phyloP scores from a whole-genome alignment of 352 stramenopile species.

The Pythium phragmiticola region DNA sequence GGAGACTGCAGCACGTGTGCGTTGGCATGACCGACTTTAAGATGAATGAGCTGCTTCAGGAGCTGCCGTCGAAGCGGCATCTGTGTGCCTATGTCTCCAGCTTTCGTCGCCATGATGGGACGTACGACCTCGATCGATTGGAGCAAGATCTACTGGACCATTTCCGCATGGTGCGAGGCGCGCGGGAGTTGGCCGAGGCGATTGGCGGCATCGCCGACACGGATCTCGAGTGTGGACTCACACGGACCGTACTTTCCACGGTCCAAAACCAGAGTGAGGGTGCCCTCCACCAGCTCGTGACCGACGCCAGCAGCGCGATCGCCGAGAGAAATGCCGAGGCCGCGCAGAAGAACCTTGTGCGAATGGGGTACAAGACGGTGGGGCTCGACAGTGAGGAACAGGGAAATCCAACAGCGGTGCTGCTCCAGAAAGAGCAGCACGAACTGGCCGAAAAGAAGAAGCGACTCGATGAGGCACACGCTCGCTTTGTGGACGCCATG shows the following conservation, averaged over 20 bases:
- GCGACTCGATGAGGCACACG: slow-evolving; percentile 49
- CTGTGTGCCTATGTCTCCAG: slow-evolving; percentile 72
- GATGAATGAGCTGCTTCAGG: slow-evolving; percentile 80
- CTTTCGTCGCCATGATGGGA: slow-evolving; percentile 54
- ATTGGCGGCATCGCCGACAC: slow-evolving; percentile 55
- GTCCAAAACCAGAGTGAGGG: slow-evolving; percentile 48
- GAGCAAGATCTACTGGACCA: slow-evolving; percentile 68
- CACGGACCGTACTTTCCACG: slow-evolving; percentile 33
- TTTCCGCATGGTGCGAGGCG: slow-evolving; percentile 75
- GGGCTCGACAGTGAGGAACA: not conserved
- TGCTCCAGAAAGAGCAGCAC: slow-evolving; percentile 57
- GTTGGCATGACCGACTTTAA: slow-evolving; percentile 88
- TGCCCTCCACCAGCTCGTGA: slow-evolving; percentile 42
- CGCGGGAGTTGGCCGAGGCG: slow-evolving; percentile 47
- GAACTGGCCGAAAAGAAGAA: slow-evolving; percentile 50
- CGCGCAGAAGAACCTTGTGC: slow-evolving; percentile 50
- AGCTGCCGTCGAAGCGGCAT: slow-evolving; percentile 91
- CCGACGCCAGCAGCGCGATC: slow-evolving; percentile 32
- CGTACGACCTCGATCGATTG: slow-evolving; percentile 49
- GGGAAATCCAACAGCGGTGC: slow-evolving; percentile 36
- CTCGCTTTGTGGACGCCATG: slow-evolving; percentile 61
- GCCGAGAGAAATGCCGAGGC: slow-evolving; percentile 45
- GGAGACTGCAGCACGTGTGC: slow-evolving; percentile 57
- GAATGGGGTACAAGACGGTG: slow-evolving; percentile 57
- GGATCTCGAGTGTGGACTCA: slow-evolving; percentile 66